Percentiles rank a stretch among this genome's conserved stretches.
These are phyloP conservation scores for Cladophialophora yegresii DNA, from an alignment of 2,329 filamentous ascomycete species.

Conservation along the genomic window DNA sequence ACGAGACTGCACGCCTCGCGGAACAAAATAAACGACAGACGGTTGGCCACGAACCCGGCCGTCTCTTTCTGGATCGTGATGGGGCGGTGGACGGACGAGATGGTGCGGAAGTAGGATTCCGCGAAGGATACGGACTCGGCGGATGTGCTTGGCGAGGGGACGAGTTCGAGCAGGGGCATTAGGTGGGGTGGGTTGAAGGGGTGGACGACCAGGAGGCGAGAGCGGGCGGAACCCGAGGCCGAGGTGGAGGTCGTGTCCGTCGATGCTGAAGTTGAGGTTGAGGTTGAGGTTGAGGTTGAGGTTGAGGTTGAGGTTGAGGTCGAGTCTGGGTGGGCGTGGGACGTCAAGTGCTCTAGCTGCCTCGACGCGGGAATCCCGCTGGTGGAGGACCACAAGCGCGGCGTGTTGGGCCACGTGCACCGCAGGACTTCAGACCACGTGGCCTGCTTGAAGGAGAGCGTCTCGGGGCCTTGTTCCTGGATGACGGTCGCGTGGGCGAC, in stretches of 20 bases:
- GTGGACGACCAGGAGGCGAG: constrained; percentile 58
- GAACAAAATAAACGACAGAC: constrained; percentile 59
- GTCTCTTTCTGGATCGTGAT: constrained; percentile 95
- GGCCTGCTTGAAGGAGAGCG: constrained; percentile 52
- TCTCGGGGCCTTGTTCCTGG: constrained; percentile 63
- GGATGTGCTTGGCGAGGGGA: constrained; percentile 52
- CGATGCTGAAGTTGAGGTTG: too few relatives aligned
- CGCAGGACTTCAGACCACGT: constrained; percentile 57
- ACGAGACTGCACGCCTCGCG: constrained; percentile 60
- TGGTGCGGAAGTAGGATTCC: constrained; percentile 76
- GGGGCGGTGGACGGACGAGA: constrained; percentile 94
- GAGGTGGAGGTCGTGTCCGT: background rate
- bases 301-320: too few relatives aligned
- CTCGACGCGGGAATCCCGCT: constrained; percentile 59
- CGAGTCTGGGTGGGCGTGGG: too few relatives aligned
- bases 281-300: too few relatives aligned
- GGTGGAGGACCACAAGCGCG: constrained; percentile 61
- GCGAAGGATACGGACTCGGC: constrained; percentile 45
- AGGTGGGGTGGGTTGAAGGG: constrained; percentile 65
- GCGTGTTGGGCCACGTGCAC: constrained; percentile 43
- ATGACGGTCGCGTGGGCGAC: constrained; percentile 54
- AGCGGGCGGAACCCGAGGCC: background rate
- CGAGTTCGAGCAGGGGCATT: constrained; percentile 62
- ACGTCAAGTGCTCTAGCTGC: constrained; percentile 47
- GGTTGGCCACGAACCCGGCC: constrained; percentile 67